phyloP scores from a whole-genome alignment of 805 yeast genomes.

The Diddensiella transvaalensis region DNA sequence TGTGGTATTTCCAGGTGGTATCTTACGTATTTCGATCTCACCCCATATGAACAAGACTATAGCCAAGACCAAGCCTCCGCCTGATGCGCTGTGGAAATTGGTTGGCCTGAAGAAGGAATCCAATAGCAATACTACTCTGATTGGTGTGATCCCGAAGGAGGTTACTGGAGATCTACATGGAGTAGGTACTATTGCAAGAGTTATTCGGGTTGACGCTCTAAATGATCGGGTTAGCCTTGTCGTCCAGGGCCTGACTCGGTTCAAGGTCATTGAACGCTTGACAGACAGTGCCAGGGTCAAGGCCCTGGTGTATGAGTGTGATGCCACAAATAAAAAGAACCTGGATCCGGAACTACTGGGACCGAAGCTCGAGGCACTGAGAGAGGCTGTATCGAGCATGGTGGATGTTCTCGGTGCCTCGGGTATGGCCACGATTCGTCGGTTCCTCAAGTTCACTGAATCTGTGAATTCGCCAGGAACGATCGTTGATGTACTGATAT shows the following conservation, averaged over 20 bases:
- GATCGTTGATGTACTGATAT: slow-evolving; percentile 35
- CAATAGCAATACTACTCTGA: not conserved
- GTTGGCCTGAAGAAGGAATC: slow-evolving; percentile 1
- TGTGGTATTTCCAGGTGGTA: slow-evolving; percentile 13
- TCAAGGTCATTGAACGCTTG: slow-evolving; percentile 5
- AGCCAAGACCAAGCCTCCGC: not conserved
- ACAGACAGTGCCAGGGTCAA: not conserved
- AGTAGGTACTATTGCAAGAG: slow-evolving; percentile 25
- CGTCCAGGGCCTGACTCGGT: slow-evolving; percentile 20
- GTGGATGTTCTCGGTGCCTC: slow-evolving; percentile 3
- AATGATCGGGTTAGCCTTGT: slow-evolving; percentile 9
- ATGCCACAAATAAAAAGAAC: slow-evolving; percentile 5
- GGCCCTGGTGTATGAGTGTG: slow-evolving; percentile 18
- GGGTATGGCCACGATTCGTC: not conserved
- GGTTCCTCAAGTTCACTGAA: slow-evolving; percentile 2
- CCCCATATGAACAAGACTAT: not conserved
- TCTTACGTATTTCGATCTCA: slow-evolving; percentile 8
- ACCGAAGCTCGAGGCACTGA: not conserved
- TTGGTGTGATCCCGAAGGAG: slow-evolving; percentile 1
- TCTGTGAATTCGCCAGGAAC: slow-evolving; percentile 24
- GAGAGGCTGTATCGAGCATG: not conserved
- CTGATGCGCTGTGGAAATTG: not conserved
- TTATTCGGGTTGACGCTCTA: slow-evolving; percentile 12
- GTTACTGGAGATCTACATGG: not conserved
- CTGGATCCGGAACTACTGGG: slow-evolving; percentile 1